These are phyloP conservation scores for Spizellomyces sp. DNA, from an alignment of 192 early-diverging fungal species.

Conservation along the genomic window DNA sequence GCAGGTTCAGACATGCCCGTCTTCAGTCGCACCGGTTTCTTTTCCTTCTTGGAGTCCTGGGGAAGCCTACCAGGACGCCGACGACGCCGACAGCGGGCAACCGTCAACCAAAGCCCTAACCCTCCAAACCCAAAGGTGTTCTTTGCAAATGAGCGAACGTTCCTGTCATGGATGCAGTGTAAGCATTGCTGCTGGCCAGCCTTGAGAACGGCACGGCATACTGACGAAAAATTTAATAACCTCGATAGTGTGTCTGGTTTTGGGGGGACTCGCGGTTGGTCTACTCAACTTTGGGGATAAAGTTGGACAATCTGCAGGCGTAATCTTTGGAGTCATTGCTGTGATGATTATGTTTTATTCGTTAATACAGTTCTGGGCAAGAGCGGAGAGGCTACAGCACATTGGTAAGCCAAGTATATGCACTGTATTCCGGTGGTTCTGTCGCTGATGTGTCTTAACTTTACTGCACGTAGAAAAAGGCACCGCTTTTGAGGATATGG, in stretches of 20 bases:
- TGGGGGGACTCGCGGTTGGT: slow-evolving; percentile 65
- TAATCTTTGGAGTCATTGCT: slow-evolving; percentile 64
- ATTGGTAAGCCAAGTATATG: background rate
- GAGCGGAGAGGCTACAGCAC: slow-evolving; percentile 54
- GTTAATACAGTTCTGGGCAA: slow-evolving; percentile 59
- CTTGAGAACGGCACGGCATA: background rate
- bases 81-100: background rate
- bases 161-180: slow-evolving; percentile 73
- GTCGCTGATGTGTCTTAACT: background rate
- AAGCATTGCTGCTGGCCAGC: background rate
- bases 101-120: background rate
- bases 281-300: slow-evolving; percentile 68
- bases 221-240: background rate
- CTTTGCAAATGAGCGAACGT: slow-evolving; percentile 81
- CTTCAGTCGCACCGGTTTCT: slow-evolving; percentile 10
- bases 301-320: slow-evolving; percentile 54
- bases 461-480: slow-evolving; percentile 13
- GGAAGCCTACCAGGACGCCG: background rate
- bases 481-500: slow-evolving; percentile 54
- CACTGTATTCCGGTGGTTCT: no score
- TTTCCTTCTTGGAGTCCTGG: slow-evolving; percentile 22
- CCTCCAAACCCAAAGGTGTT: slow-evolving; percentile 65
- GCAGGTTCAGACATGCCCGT: no score
- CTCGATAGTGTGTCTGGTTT: slow-evolving; percentile 46
- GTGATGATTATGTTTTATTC: slow-evolving; percentile 65